Base-by-base conservation (phyloP, 352 stramenopile genomes). In the Phytophthora ramorum region DNA sequence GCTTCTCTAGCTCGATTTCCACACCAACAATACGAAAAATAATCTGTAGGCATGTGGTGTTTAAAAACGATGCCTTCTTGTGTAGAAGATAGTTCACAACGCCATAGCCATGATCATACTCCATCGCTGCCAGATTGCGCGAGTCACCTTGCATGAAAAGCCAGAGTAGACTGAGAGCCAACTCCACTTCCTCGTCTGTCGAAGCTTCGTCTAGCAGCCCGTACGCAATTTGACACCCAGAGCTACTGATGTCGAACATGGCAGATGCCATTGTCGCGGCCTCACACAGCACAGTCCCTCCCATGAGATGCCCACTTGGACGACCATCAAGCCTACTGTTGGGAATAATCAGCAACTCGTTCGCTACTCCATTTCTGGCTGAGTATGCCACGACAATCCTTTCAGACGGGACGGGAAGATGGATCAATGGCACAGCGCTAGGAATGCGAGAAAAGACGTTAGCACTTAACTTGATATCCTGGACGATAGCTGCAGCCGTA, bases 41-140 rank as follows among this genome's bases (percentile, higher is more conserved):
- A 38, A 76, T 34, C 24, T 69, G 28, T 10, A 92, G 54, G 7
- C 69, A 70, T 13, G 58, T 76, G 16, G 43, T 51, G 19, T 14
- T 78, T n/a, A 93, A 63, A 8, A 87, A 34, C 16, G 58, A 46
- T 17, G 75, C 52, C 52, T 93, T 91, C 41, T 88, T 49, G 40
- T 90, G 85, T 9, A 93, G 63, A 8, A 93, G 56, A 45, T 65
- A 87, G 43, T 90, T 91, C 19, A 93, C 66, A 26, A 93, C 73
- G 2, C 83, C 83, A 56, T 93, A 93, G 1, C 85, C 85, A 54
- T 87, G 79, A 52, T 93, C 85, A n/a, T 75, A 50, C 34, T 91
- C 83, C 80, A 93, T 90, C 3, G 79, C 79, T 7, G 66, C 46
- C 9, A 91, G 51, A 49, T 90, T 91, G 16, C 62, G 58, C 5